Evolutionary conservation across 2,329 filamentous ascomycete genomes (phyloP), one percentile per base, ranked within the genome.

Genomic region (Tolypocladium ovalisporum): DNA sequence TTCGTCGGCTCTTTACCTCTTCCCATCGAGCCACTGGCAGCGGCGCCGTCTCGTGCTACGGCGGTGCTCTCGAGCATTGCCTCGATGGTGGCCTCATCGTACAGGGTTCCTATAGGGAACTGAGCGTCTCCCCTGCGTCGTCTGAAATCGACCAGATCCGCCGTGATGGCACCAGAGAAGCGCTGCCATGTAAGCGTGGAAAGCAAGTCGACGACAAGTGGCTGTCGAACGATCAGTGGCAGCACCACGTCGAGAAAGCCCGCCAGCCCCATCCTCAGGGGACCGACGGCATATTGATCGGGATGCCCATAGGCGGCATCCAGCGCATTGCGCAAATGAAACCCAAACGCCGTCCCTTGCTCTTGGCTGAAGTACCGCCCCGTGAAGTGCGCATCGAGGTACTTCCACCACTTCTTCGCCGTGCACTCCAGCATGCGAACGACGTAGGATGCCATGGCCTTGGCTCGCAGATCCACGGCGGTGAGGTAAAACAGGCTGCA

Each of bases 401-500:
- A 55, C 4, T 36, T 53, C 13, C 61, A 61, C 36, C 72, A 61
- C 36, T 66, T 58, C 13, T 57, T 39, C 0, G 67, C 57, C 15
- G 68, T 68, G 24, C 58, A 61, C 44, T 67, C 64, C 7, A 73
- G 59, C 12, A 66, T 61, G 19, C 54, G 58, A 29, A 71, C 56
- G n/a, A 72, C 61, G 36, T 64, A 62, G 7, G 52, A 47, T 29
- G 65, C 61, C 65, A 73, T 62, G 34, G 56, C 62, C 6, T 64
- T 60, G 24, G 72, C 62, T 37, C 65, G 64, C 8, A 74, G 60
- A 44, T 61, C 64, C 13, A 64, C 62, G 12, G 71, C 70, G 0
- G 65, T 65, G 7, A 65, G 61, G 47, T 74, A 74, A 27, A 63
- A 63, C 52, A 73, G 62, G 12, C 66, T 63, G 39, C 70, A 72